Evolutionary conservation across 2,329 filamentous ascomycete species (phyloP), one percentile per base, ranked within the genome.

Genomic region (Fusarium protoensiforme): DNA sequence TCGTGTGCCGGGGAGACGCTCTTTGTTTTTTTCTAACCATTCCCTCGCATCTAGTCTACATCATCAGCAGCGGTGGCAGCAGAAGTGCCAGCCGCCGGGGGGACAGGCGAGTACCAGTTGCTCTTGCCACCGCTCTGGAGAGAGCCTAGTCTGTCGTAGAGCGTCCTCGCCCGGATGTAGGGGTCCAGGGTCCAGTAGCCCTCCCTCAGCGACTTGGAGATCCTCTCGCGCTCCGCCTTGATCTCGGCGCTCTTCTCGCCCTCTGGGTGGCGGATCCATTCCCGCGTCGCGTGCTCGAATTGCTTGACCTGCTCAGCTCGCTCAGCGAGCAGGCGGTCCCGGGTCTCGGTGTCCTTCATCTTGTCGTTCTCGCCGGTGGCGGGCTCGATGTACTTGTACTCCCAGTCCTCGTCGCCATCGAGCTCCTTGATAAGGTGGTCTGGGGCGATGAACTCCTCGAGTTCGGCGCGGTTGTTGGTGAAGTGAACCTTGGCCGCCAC

Each of bases 401-500:
- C 86, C 91, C 93, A 98, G 72, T 95, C 87, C 75, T 98, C 95
- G 8, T 93, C 90, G 54, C 96, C 96, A 24, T 95, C 96, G 5
- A 98, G 87, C 71, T 98, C 95, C 78, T 92, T 93, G 67, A 92
- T 89, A 73, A 98, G 93, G 56, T 92, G 91, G 53, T 86, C 86
- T 41, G 86, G 86, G 13, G 91, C 87, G 65, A 99, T 92, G 80
- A 92, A 98, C 64, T 91, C 86, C 72, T 93, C 90, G 61, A 99
- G 86, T 61, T 98, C 96, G 63, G 92, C 88, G 64, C 91, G 85
- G 75, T 91, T 94, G 79, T 94, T 96, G 66, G 94, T 96, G 82
- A 98, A 98, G 81, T 98, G 92, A 22, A 99, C 93, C 83, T 99
- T 99, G 79, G 90, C 88, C 27, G 96, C 96, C 31, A 99, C 96